A percentile compares a stretch with the other conserved stretches of the same genome.
phyloP scores from a whole-genome alignment of 768 basidiomycete species.

The Lyophyllum atratum region DNA sequence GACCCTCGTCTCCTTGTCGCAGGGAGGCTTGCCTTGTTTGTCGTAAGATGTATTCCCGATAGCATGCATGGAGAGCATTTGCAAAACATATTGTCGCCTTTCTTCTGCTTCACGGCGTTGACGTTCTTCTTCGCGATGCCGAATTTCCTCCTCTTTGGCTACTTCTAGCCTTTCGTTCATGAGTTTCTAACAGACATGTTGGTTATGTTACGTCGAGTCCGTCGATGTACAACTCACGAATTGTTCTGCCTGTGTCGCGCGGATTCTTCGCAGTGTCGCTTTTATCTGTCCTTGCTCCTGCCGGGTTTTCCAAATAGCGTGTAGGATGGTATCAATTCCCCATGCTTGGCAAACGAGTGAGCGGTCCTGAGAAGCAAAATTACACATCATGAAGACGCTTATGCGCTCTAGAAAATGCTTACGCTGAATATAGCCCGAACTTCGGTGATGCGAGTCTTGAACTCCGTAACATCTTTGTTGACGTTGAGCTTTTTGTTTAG shows the following conservation, averaged over 20 bases:
- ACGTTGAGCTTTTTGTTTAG: neutral
- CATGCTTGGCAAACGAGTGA: conserved; percentile 3
- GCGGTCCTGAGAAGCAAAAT: neutral
- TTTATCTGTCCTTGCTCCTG: neutral
- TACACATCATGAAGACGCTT: neutral
- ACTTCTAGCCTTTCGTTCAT: too few species aligned
- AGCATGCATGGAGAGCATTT: conserved; percentile 4
- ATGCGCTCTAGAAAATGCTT: neutral
- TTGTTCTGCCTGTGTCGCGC: neutral
- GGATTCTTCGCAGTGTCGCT: neutral
- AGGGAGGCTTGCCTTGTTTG: conserved; percentile 17
- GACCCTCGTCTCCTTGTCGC: conserved; percentile 13
- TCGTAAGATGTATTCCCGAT: conserved; percentile 11
- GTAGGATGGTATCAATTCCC: conserved; percentile 6
- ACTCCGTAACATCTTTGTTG: neutral
- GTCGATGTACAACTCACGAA: neutral
- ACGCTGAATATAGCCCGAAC: conserved; percentile 7
- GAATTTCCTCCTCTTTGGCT: neutral
- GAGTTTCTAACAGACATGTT: too few species aligned
- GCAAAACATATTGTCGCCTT: conserved; percentile 5
- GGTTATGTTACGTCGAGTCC: neutral
- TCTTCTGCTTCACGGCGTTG: neutral
- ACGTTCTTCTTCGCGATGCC: too few species aligned
- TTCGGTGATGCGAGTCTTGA: conserved; percentile 2
- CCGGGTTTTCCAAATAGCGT: neutral